These are phyloP conservation scores for Cladophialophora chaetospira DNA, from an alignment of 2,329 filamentous ascomycete genomes.

Conservation along the genomic window DNA sequence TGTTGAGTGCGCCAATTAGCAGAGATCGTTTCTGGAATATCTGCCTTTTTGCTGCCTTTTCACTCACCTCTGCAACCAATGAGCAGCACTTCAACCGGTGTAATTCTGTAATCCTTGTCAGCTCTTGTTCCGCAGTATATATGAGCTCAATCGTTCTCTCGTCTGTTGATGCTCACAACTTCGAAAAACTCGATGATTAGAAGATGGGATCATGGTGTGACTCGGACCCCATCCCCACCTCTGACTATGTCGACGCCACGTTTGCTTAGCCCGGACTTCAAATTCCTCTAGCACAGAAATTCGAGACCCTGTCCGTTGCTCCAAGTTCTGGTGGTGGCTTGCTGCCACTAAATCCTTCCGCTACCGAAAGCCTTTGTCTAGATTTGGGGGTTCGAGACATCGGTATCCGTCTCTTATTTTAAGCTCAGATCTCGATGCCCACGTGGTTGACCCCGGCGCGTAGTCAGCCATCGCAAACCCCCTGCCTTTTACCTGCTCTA, in stretches of 20 bases:
- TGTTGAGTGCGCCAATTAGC: neutral
- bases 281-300: neutral
- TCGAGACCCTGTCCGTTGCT: neutral
- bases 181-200: neutral
- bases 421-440: constrained; percentile 3
- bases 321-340: neutral
- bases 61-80: neutral
- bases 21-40: too few relatives aligned
- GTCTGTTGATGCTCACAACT: too few relatives aligned
- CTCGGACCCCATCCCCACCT: neutral
- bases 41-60: neutral
- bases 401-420: neutral
- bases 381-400: neutral
- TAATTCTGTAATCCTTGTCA: too few relatives aligned
- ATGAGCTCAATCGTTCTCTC: too few relatives aligned
- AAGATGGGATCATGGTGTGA: neutral
- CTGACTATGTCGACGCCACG: too few relatives aligned
- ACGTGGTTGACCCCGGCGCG: neutral
- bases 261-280: neutral
- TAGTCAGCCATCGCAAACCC: neutral
- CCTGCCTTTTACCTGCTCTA: neutral
- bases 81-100: neutral
- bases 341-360: neutral
- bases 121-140: too few relatives aligned
- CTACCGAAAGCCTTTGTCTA: neutral